These are phyloP conservation scores for Silene coronaria DNA, from an alignment of 179 eudicot species.

Conservation along the genomic window DNA sequence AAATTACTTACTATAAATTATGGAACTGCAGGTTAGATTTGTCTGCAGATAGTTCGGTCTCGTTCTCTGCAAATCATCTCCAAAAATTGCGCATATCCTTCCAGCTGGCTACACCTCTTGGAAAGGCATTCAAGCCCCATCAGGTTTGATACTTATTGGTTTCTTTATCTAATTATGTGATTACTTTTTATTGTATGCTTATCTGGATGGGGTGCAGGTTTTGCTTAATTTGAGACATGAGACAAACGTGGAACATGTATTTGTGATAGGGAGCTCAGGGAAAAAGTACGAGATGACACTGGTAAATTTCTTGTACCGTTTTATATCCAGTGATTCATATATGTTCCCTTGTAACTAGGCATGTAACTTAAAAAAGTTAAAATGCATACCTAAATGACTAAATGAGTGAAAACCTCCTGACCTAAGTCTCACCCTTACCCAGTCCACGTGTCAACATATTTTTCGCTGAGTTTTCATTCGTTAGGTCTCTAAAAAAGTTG, in stretches of 20 bases:
- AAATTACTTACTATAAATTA: background rate
- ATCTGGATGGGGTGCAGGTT: conserved; percentile 46
- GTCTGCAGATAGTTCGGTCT: conserved; percentile 45
- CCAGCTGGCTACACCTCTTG: conserved; percentile 62
- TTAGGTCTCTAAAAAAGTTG: too few species aligned
- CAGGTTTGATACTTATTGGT: conserved; percentile 46
- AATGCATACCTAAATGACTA: too few species aligned
- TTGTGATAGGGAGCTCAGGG: conserved; percentile 58
- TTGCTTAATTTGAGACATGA: conserved; percentile 76
- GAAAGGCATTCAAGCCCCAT: conserved; percentile 71
- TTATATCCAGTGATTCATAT: background rate
- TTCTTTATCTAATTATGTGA: background rate
- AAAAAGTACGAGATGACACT: conserved; percentile 56
- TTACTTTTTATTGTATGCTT: conserved; percentile 12
- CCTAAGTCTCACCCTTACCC: too few species aligned
- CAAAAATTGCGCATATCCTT: conserved; percentile 80
- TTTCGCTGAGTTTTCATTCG: too few species aligned
- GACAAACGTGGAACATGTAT: conserved; percentile 78
- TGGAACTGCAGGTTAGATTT: conserved; percentile 54
- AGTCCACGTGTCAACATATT: too few species aligned
- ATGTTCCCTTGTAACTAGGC: background rate
- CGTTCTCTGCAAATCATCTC: conserved; percentile 84
- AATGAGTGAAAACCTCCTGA: too few species aligned
- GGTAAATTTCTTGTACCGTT: conserved; percentile 39
- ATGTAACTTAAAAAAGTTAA: too few species aligned